Conservation (phyloP, 2,329 filamentous ascomycete genomes). For the Alternaria brassicae region DNA sequence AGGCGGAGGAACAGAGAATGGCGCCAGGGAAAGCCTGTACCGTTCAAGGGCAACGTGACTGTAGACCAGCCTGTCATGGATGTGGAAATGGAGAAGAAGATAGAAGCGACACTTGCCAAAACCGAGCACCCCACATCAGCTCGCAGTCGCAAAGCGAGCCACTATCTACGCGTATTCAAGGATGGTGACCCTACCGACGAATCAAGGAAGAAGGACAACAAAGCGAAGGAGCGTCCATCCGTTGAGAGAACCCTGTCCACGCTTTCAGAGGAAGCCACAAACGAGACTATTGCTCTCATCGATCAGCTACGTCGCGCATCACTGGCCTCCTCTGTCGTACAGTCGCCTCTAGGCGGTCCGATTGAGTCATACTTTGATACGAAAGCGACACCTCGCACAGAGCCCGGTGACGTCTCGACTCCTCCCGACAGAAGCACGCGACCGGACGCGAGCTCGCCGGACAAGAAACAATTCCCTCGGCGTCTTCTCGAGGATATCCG, state of each 20-base stretch:
- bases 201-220: slow-evolving; percentile 58
- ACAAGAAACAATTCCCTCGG: slow-evolving; percentile 51
- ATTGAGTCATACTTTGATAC: slow-evolving; percentile 41
- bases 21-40: slow-evolving; percentile 58
- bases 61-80: slow-evolving; percentile 54
- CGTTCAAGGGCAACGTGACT: slow-evolving; percentile 46
- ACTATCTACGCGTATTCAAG: slow-evolving; percentile 70
- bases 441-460: slow-evolving; percentile 3
- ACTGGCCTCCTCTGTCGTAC: slow-evolving; percentile 33
- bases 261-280: slow-evolving; percentile 35
- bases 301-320: slow-evolving; percentile 34
- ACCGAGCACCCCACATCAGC: slow-evolving; percentile 62
- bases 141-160: slow-evolving; percentile 70
- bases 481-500: slow-evolving; percentile 64
- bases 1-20: slow-evolving; percentile 57
- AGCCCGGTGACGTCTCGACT: slow-evolving; percentile 8
- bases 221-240: slow-evolving; percentile 47
- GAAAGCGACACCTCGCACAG: slow-evolving; percentile 18
- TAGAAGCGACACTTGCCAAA: slow-evolving; percentile 68
- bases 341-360: slow-evolving; percentile 32
- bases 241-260: slow-evolving; percentile 39
- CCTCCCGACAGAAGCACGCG: slow-evolving; percentile 2
- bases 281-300: slow-evolving; percentile 20
- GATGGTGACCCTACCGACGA: slow-evolving; percentile 65
- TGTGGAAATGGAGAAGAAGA: slow-evolving; percentile 65